A percentile compares a stretch with the other conserved stretches of the same genome.
These are phyloP conservation scores for Pseudocercospora musae DNA, from an alignment of 2,329 filamentous ascomycete species.

Conservation along the genomic window DNA sequence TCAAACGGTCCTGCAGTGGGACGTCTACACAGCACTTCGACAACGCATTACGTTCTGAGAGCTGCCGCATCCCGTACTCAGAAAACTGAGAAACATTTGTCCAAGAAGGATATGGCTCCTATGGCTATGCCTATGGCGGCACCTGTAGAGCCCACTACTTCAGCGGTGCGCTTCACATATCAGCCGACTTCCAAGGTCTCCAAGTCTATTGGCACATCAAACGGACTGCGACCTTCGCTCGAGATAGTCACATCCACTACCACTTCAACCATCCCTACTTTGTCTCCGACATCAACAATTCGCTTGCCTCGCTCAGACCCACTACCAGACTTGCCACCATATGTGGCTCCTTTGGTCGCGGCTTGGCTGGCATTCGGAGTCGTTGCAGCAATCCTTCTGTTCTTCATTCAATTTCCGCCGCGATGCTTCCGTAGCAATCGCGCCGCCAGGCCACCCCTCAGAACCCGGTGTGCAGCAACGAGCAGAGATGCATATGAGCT, in stretches of 20 bases:
- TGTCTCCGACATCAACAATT: not conserved
- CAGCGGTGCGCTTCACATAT: not conserved
- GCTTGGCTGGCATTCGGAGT: constrained; percentile 19
- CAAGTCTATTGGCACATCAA: not conserved
- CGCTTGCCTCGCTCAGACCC: not conserved
- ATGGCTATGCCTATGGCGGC: not conserved
- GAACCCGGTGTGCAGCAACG: not conserved
- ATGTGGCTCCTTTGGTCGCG: not conserved
- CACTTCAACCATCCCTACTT: not conserved
- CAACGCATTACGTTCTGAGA: not conserved
- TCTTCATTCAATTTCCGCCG: constrained; percentile 25
- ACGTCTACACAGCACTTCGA: not conserved
- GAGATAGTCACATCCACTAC: not conserved
- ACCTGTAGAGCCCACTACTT: not conserved
- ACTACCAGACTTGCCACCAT: constrained; percentile 8
- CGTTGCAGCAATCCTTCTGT: constrained; percentile 17
- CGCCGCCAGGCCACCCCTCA: too few relatives aligned
- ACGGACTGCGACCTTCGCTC: not conserved
- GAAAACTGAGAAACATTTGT: not conserved
- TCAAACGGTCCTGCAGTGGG: not conserved
- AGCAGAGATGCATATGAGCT: not conserved
- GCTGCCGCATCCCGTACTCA: not conserved
- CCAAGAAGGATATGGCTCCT: not conserved
- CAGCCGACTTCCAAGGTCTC: not conserved
- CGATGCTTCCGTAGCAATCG: not conserved